Conservation (phyloP, 257 asterid species). For the Leonotis leonurus region DNA sequence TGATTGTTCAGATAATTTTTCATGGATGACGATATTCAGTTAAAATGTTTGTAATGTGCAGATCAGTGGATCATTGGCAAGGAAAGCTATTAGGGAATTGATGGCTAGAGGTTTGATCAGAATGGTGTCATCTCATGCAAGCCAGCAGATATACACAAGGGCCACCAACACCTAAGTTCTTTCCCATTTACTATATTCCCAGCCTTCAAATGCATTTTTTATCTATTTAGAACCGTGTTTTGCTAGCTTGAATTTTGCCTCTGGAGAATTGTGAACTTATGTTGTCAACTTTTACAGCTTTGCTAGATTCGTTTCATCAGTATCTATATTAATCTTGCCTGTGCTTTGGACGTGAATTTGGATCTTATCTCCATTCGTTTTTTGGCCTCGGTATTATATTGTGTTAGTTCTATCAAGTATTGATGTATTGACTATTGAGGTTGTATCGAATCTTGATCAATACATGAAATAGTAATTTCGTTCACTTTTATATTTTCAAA, state of each 20-base stretch:
- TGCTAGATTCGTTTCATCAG: not conserved
- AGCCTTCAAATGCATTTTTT: constrained; percentile 11
- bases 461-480: too few relatives aligned
- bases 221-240: not conserved
- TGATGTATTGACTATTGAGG: too few relatives aligned
- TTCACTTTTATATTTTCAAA: too few relatives aligned
- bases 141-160: constrained; percentile 88
- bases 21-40: not conserved
- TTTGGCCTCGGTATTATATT: too few relatives aligned
- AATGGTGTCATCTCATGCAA: constrained; percentile 71
- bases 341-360: not conserved
- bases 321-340: not conserved
- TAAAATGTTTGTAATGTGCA: constrained; percentile 10
- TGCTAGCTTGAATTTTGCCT: constrained; percentile 5
- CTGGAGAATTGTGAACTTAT: not conserved
- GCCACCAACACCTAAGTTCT: constrained; percentile 65
- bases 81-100: too few relatives aligned
- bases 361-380: not conserved
- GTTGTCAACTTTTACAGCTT: not conserved
- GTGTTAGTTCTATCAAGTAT: too few relatives aligned
- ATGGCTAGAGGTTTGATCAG: constrained; percentile 62
- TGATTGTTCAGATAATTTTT: not conserved
- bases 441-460: too few relatives aligned
- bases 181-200: not conserved
- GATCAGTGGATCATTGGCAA: too few relatives aligned